Percentiles rank a stretch among this genome's conserved stretches.
phyloP scores from a whole-genome alignment of 768 basidiomycete genomes.

The Mycena capillaripes region DNA sequence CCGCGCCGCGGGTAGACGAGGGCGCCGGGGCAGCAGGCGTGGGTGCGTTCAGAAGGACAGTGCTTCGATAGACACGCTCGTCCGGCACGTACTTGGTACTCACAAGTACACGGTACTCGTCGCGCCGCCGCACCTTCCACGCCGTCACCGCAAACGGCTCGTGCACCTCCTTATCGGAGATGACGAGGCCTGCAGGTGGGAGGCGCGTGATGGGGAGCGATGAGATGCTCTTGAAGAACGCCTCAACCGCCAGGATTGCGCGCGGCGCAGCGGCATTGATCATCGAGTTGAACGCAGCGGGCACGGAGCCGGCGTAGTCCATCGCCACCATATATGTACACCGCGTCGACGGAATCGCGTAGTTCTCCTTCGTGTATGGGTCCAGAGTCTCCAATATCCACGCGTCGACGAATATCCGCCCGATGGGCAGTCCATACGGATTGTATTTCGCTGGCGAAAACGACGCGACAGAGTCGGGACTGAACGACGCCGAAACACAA shows the following conservation, averaged over 20 bases:
- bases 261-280: slow-evolving; percentile 85
- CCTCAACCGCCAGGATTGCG: slow-evolving; percentile 80
- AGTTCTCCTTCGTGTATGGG: slow-evolving; percentile 94
- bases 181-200: slow-evolving; percentile 74
- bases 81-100: slow-evolving; percentile 65
- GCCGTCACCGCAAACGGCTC: slow-evolving; percentile 57
- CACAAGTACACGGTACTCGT: slow-evolving; percentile 71
- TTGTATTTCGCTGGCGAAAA: slow-evolving; percentile 84
- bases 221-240: slow-evolving; percentile 74
- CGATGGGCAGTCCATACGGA: slow-evolving; percentile 78
- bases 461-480: slow-evolving; percentile 67
- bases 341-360: slow-evolving; percentile 92
- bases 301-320: slow-evolving; percentile 90
- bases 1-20: slow-evolving; percentile 36
- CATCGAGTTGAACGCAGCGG: slow-evolving; percentile 86
- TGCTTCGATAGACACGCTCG: slow-evolving; percentile 64
- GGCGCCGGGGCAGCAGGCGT: slow-evolving; percentile 29
- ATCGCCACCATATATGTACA: slow-evolving; percentile 89
- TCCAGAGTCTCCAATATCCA: slow-evolving; percentile 98
- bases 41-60: slow-evolving; percentile 62
- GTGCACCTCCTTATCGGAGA: slow-evolving; percentile 67
- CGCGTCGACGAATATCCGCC: slow-evolving; percentile 88
- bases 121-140: slow-evolving; percentile 75
- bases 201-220: slow-evolving; percentile 77
- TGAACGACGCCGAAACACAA: slow-evolving; percentile 87